These are phyloP conservation scores for Cyclostephanos tholiformis DNA, from an alignment of 108 stramenopile species.

Conservation along the genomic window DNA sequence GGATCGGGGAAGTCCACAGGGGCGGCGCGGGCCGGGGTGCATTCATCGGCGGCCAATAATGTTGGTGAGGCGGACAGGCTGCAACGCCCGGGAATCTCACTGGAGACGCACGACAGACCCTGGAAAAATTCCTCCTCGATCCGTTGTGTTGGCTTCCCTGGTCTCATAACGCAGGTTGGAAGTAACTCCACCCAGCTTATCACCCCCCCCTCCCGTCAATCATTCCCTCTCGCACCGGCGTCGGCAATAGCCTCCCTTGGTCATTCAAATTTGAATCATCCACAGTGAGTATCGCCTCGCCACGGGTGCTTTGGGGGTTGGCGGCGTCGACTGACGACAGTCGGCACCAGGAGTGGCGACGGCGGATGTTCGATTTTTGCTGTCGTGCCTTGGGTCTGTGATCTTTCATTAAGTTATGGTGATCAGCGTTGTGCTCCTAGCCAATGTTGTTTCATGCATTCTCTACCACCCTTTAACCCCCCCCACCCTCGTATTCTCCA, in stretches of 20 bases:
- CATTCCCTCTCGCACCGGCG: slow-evolving; percentile 1
- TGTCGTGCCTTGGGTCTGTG: too few relatives aligned
- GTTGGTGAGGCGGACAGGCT: too few relatives aligned
- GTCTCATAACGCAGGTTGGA: background rate
- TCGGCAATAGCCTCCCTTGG: background rate
- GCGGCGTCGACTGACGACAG: background rate
- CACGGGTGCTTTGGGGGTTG: background rate
- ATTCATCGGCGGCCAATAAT: too few relatives aligned
- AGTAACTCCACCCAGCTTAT: slow-evolving; percentile 7
- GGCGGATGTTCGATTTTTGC: slow-evolving; percentile 4
- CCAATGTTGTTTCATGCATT: slow-evolving; percentile 4
- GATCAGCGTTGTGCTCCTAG: background rate
- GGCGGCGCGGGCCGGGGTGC: too few relatives aligned
- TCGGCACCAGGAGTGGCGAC: background rate
- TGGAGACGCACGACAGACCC: too few relatives aligned
- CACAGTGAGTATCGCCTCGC: background rate
- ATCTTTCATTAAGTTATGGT: too few relatives aligned
- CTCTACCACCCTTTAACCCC: background rate
- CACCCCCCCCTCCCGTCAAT: background rate
- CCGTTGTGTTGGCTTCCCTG: too few relatives aligned
- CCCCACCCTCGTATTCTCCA: slow-evolving; percentile 2
- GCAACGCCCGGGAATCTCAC: too few relatives aligned
- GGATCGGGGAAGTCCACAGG: too few relatives aligned
- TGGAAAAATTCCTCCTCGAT: too few relatives aligned
- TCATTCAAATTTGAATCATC: slow-evolving; percentile 8